Evolutionary conservation across 2,329 filamentous ascomycete species (phyloP).

Genomic region (Madurella fahalii): DNA sequence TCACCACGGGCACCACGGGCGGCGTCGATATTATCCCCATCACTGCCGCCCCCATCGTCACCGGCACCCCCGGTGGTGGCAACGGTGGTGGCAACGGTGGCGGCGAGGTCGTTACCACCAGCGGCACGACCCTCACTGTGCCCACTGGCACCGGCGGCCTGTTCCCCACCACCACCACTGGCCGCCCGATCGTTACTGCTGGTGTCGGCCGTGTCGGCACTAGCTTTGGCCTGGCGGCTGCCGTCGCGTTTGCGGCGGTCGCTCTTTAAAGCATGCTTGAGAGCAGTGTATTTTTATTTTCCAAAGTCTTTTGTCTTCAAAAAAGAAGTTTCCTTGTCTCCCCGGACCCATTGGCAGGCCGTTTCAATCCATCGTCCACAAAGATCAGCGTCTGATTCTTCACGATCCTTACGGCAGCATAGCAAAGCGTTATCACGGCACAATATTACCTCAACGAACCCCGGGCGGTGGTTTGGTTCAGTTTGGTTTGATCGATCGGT

Average conservation of each 20-base stretch:
- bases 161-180: constrained; percentile 35
- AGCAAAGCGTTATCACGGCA: constrained; percentile 22
- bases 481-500: not conserved
- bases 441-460: constrained; percentile 18
- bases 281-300: constrained; percentile 7
- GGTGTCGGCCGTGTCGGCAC: constrained; percentile 36
- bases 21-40: constrained; percentile 40
- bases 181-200: constrained; percentile 29
- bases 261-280: constrained; percentile 40
- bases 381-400: constrained; percentile 42
- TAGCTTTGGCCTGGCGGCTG: constrained; percentile 44
- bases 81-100: constrained; percentile 16
- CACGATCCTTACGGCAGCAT: constrained; percentile 54
- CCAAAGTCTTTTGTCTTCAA: not conserved
- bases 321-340: not conserved
- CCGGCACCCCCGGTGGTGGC: constrained; percentile 18
- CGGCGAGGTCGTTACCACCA: constrained; percentile 20
- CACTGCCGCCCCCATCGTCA: constrained; percentile 32
- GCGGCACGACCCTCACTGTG: constrained; percentile 34
- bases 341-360: constrained; percentile 5
- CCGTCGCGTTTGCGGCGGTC: constrained; percentile 42
- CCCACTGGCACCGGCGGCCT: constrained; percentile 35
- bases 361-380: not conserved
- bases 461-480: constrained; percentile 14
- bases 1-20: constrained; percentile 38